These are phyloP conservation scores for Blastobotrys arbuscula DNA, from an alignment of 1,139 yeast species.

Conservation along the genomic window DNA sequence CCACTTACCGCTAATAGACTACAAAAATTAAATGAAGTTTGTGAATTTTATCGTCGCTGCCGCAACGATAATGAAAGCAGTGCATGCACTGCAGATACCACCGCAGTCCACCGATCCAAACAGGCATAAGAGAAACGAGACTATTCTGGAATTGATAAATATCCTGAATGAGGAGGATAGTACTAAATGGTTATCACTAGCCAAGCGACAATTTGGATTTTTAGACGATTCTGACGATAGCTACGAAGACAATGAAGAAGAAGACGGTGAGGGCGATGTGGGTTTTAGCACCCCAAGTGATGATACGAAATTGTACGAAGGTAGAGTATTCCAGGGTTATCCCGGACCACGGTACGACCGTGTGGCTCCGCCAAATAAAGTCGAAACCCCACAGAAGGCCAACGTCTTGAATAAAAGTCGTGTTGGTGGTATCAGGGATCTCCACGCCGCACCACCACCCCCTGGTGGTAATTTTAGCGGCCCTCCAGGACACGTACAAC, in stretches of 20 bases:
- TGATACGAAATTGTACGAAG: neutral
- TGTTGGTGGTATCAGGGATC: neutral
- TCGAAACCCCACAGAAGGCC: neutral
- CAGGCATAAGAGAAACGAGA: no score
- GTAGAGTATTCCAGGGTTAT: neutral
- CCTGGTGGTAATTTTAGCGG: neutral
- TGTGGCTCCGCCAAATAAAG: neutral
- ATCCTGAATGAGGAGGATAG: no score
- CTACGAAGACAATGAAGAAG: neutral
- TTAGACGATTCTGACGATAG: neutral
- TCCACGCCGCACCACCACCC: no score
- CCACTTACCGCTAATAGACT: neutral
- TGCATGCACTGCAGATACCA: neutral
- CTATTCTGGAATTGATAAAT: no score
- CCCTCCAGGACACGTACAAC: neutral
- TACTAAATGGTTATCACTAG: no score
- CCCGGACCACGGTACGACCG: neutral
- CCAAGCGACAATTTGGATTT: neutral
- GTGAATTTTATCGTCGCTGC: neutral
- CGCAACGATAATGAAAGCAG: neutral
- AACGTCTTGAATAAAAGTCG: neutral
- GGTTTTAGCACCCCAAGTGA: neutral
- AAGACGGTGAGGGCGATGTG: neutral
- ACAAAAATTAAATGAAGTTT: neutral
- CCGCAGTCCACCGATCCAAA: no score